These are phyloP conservation scores for Chytriomyces sp. DNA, from an alignment of 192 early-diverging fungal species.

Conservation along the genomic window DNA sequence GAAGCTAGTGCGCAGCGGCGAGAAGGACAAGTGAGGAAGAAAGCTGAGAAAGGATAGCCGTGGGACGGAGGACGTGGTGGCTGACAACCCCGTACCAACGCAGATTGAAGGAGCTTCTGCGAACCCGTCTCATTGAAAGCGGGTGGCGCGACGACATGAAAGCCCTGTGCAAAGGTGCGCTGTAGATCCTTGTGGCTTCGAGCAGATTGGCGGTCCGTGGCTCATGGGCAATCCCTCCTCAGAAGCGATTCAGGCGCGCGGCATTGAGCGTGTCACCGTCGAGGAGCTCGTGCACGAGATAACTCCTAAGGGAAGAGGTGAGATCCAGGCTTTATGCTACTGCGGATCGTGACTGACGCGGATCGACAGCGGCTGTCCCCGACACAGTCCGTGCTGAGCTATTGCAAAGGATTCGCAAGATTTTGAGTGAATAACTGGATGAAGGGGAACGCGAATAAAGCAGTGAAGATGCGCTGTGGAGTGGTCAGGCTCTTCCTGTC, in stretches of 20 bases:
- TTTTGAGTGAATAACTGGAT: not conserved
- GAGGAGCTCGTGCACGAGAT: constrained; percentile 26
- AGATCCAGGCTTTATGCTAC: not conserved
- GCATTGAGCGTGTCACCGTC: constrained; percentile 27
- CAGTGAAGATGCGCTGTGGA: too few relatives aligned
- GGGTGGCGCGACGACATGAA: constrained; percentile 32
- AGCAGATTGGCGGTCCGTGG: not conserved
- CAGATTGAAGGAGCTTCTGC: constrained; percentile 29
- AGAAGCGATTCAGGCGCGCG: constrained; percentile 21
- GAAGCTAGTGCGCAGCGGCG: constrained; percentile 23
- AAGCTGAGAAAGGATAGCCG: not conserved
- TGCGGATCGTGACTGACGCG: not conserved
- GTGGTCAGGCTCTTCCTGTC: too few relatives aligned
- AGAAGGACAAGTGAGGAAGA: constrained; percentile 31
- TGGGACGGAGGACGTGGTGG: not conserved
- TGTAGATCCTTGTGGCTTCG: not conserved
- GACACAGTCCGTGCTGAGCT: constrained; percentile 23
- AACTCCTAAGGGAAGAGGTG: constrained; percentile 22
- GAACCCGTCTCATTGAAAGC: constrained; percentile 23
- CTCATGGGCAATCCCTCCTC: not conserved
- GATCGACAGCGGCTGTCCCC: constrained; percentile 16
- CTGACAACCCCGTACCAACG: not conserved
- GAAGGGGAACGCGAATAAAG: too few relatives aligned
- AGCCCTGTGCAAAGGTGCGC: constrained; percentile 26
- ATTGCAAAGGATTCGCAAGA: constrained; percentile 13